A percentile compares a stretch with the other conserved stretches of the same genome.
Evolutionary conservation across 2,329 filamentous ascomycete genomes (phyloP).

Genomic region (Phaeoacremonium minimum): DNA sequence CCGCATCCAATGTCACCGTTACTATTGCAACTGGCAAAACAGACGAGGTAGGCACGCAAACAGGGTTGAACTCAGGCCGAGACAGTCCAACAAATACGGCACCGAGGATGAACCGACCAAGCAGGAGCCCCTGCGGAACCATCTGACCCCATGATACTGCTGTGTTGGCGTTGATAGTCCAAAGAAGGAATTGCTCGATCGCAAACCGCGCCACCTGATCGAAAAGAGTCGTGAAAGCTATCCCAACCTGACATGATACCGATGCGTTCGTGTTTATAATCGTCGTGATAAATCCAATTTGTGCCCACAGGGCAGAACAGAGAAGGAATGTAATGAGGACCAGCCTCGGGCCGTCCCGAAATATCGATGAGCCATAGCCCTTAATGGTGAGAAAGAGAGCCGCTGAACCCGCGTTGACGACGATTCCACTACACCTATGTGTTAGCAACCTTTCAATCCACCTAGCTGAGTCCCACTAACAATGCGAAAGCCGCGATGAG

Average conservation of each 20-base stretch:
- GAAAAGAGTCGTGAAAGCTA: constrained; percentile 48
- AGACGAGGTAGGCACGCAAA: constrained; percentile 45
- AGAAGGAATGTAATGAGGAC: constrained; percentile 53
- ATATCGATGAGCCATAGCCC: constrained; percentile 42
- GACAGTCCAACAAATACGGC: constrained; percentile 51
- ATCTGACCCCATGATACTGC: constrained; percentile 29
- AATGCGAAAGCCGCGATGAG: constrained; percentile 51
- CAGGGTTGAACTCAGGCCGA: constrained; percentile 43
- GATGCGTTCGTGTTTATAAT: constrained; percentile 37
- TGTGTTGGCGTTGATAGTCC: constrained; percentile 38
- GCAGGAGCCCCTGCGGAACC: constrained; percentile 40
- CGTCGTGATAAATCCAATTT: constrained; percentile 45
- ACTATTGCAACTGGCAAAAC: constrained; percentile 38
- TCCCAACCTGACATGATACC: constrained; percentile 44
- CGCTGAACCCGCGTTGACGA: constrained; percentile 46
- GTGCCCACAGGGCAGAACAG: constrained; percentile 48
- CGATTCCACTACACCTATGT: constrained; percentile 37
- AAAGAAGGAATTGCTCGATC: constrained; percentile 50
- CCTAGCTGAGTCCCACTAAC: constrained; percentile 29
- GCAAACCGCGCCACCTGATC: constrained; percentile 52
- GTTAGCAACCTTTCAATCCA: constrained; percentile 7
- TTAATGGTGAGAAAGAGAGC: constrained; percentile 40
- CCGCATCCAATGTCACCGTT: constrained; percentile 38
- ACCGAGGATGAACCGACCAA: constrained; percentile 46
- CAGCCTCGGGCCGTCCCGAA: constrained; percentile 59